Evolutionary conservation across 2,329 filamentous ascomycete species (phyloP).

Genomic region (Elsinoe arachidis): DNA sequence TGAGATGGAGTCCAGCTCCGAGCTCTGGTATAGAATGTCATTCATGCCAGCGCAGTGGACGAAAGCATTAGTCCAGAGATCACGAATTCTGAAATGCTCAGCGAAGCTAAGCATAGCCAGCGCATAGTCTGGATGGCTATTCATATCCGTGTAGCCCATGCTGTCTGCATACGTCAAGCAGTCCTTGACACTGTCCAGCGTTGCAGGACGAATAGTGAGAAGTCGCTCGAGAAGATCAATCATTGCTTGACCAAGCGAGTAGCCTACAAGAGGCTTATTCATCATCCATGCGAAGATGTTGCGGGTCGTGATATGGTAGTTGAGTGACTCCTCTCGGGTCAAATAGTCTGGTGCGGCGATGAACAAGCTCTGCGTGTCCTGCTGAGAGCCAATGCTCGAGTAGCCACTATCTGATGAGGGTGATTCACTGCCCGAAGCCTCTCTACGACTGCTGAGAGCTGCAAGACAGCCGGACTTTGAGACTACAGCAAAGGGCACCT

Average conservation of each 20-base stretch:
- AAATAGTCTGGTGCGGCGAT: conserved; percentile 55
- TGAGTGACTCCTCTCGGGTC: conserved; percentile 47
- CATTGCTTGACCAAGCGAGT: conserved; percentile 55
- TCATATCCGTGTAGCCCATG: conserved; percentile 61
- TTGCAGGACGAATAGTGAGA: conserved; percentile 30
- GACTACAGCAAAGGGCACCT: conserved; percentile 51
- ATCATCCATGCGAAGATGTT: conserved; percentile 69
- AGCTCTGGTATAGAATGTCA: conserved; percentile 46
- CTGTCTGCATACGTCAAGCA: conserved; percentile 58
- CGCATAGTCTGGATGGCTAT: conserved; percentile 58
- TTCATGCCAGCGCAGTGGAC: conserved; percentile 73
- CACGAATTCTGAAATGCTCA: conserved; percentile 53
- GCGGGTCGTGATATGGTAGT: conserved; percentile 59
- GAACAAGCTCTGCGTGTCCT: conserved; percentile 49
- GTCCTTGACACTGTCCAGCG: conserved; percentile 48
- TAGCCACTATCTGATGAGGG: conserved; percentile 26
- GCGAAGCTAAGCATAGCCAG: conserved; percentile 59
- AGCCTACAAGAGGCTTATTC: conserved; percentile 57
- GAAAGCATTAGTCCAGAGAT: conserved; percentile 66
- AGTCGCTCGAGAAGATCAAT: conserved; percentile 58
- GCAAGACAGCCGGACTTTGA: conserved; percentile 46
- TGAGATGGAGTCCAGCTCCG: conserved; percentile 53
- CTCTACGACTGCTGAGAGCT: conserved; percentile 10
- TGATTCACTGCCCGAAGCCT: conserved; percentile 17
- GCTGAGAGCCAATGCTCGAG: conserved; percentile 15